Base-by-base conservation (phyloP, 805 yeast genomes). In the Grigorovia transvaalensis region DNA sequence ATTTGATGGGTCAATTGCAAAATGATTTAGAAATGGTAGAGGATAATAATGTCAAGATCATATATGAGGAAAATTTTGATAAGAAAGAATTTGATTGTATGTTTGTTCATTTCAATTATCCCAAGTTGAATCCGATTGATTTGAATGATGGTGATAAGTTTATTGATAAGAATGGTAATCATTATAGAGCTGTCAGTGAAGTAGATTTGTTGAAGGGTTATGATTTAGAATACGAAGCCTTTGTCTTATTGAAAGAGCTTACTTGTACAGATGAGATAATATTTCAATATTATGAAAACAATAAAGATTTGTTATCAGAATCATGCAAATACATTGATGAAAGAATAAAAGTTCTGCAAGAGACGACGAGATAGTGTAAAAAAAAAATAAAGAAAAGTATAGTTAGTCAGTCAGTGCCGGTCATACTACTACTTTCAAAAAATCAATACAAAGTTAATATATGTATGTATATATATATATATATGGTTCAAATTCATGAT, bases 71-170 rank as follows among this genome's bases (percentile, higher is more conserved):
- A 3, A 33, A 33, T 46, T 46, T 46, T 51, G 41, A 45, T 48
- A 20, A 48, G 47, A 43, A 52, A 7, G 41, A 49, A 17, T 6
- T 18, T 12, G 55, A 62, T n/a, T 62, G 68, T 3, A 60, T 70
- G 55, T 70, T 72, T 46, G 66, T 71, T 8, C 75, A 71, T 57
- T 70, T 73, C 15, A 70, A 71, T 54, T 62, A 57, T 48, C 74
- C 74, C 13, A 71, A 71, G 56, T 61, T 70, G 46, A 64, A 71
- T 53, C 75, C 75, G 17, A 61, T 64, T 51, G 50, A 50, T 18
- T 54, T 60, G 46, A 57, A 57, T n/a, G 35, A 53, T 15, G 44
- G 48, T 8, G 51, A 57, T 17, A 66, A 57, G 41, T 55, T 63
- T 44, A 61, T 49, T 47, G 42, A 44, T 5, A n/a, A 46, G 54